phyloP scores from a whole-genome alignment of 352 stramenopile species.

The Phytophthora capsici region DNA sequence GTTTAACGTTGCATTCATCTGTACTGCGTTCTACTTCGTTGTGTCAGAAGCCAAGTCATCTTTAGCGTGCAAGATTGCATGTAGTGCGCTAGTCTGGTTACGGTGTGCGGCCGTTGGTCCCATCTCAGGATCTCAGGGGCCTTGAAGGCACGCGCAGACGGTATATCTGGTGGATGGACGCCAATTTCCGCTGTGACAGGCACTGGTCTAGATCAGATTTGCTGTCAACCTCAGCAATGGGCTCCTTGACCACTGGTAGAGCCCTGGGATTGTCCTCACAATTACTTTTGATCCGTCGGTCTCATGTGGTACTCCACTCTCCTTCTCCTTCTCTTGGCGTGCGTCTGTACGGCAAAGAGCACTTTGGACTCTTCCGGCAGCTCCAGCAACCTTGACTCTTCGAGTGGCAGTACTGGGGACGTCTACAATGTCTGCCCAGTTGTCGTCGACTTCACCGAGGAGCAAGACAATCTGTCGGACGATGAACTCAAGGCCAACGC shows the following conservation, averaged over 20 bases:
- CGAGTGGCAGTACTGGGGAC: slow-evolving; percentile 11
- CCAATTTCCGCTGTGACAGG: slow-evolving; percentile 18
- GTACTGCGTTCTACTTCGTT: no score
- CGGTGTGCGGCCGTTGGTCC: not conserved
- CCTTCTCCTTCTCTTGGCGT: slow-evolving; percentile 20
- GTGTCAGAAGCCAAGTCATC: no score
- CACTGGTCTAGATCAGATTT: slow-evolving; percentile 7
- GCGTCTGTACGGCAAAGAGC: slow-evolving; percentile 15
- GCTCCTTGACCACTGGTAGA: not conserved
- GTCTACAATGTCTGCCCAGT: slow-evolving; percentile 34
- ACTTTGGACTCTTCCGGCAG: not conserved
- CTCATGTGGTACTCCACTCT: slow-evolving; percentile 29
- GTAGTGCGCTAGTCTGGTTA: no score
- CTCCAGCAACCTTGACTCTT: not conserved
- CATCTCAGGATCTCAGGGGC: slow-evolving; percentile 14
- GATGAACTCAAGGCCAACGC: slow-evolving; percentile 26
- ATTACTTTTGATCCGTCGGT: slow-evolving; percentile 14
- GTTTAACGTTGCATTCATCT: no score
- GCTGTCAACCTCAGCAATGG: not conserved
- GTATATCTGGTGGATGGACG: not conserved
- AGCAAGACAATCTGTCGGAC: slow-evolving; percentile 19
- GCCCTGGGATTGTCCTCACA: slow-evolving; percentile 6
- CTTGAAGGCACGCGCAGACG: slow-evolving; percentile 11
- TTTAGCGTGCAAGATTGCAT: no score
- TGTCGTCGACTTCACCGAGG: slow-evolving; percentile 26